These are phyloP conservation scores for Podaxis pistillaris DNA, from an alignment of 768 basidiomycete species.

Conservation along the genomic window DNA sequence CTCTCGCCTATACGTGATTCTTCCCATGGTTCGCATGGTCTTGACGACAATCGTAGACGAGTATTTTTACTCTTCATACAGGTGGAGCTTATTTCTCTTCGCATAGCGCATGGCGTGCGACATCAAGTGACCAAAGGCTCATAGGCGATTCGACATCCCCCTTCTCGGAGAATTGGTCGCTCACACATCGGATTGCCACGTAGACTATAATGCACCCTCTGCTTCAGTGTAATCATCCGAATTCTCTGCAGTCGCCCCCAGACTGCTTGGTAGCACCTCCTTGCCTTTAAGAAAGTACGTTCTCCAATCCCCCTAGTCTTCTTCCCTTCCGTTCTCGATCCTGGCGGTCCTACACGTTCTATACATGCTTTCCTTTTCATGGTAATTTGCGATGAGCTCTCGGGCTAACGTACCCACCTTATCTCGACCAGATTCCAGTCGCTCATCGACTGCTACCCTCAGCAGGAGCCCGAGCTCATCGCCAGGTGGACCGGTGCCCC, in stretches of 20 bases:
- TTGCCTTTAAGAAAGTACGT: slow-evolving; percentile 10
- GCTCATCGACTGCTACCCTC: neutral
- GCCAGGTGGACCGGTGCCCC: neutral
- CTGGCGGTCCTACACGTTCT: neutral
- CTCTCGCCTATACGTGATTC: neutral
- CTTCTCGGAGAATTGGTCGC: slow-evolving; percentile 29
- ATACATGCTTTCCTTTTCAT: neutral
- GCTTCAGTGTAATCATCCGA: neutral
- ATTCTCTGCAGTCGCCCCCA: slow-evolving; percentile 5
- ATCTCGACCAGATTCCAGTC: neutral
- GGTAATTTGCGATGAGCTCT: neutral
- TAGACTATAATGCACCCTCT: slow-evolving; percentile 23
- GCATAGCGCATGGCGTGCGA: slow-evolving; percentile 22
- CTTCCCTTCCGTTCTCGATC: neutral
- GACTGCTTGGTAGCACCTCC: neutral
- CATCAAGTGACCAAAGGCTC: slow-evolving; percentile 31
- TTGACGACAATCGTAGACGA: slow-evolving; percentile 8
- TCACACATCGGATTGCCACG: slow-evolving; percentile 34
- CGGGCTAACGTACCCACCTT: slow-evolving; percentile 4
- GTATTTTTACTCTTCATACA: slow-evolving; percentile 6
- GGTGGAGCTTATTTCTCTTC: slow-evolving; percentile 12
- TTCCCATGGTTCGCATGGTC: slow-evolving; percentile 11
- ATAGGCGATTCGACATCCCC: slow-evolving; percentile 22
- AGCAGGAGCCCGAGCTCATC: neutral
- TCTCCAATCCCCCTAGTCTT: neutral